A percentile compares a stretch with the other conserved stretches of the same genome.
Evolutionary conservation across 2,329 filamentous ascomycete species (phyloP).

Genomic region (Aspergillus quadrilineatus): DNA sequence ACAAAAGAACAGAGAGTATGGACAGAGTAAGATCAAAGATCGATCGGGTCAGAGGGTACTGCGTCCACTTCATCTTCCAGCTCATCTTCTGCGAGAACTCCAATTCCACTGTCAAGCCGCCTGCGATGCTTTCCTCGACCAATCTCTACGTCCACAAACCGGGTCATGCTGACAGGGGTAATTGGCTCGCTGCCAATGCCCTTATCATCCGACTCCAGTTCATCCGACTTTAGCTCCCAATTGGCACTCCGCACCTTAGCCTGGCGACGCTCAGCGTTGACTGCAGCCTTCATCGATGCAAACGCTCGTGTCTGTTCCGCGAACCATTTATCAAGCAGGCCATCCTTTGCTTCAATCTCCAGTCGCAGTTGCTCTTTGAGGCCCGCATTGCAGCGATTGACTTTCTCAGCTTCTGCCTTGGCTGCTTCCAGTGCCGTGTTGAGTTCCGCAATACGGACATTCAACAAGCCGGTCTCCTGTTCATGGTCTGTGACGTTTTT

Average conservation of each 20-base stretch:
- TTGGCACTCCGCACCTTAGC: constrained; percentile 44
- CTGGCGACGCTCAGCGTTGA: constrained; percentile 40
- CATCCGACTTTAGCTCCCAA: constrained; percentile 40
- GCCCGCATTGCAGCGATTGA: constrained; percentile 35
- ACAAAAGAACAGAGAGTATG: constrained; percentile 1
- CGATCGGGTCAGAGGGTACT: constrained; percentile 27
- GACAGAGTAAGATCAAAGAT: constrained; percentile 17
- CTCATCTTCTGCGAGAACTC: constrained; percentile 33
- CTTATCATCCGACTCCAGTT: constrained; percentile 32
- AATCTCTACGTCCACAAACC: constrained; percentile 45
- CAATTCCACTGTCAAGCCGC: constrained; percentile 44
- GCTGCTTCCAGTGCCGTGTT: constrained; percentile 40
- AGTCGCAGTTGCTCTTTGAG: constrained; percentile 39
- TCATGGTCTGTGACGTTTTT: constrained; percentile 29
- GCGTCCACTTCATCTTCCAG: constrained; percentile 34
- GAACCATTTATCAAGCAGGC: constrained; percentile 33
- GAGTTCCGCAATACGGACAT: constrained; percentile 42
- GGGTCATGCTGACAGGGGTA: constrained; percentile 43
- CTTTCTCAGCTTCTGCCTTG: constrained; percentile 36
- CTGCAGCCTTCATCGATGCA: constrained; percentile 36
- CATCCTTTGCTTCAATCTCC: constrained; percentile 39
- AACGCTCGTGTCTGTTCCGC: constrained; percentile 36
- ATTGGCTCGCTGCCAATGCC: constrained; percentile 41
- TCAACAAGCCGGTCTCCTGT: constrained; percentile 40
- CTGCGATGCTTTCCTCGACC: constrained; percentile 39